A percentile compares a stretch with the other conserved stretches of the same genome.
phyloP scores from a whole-genome alignment of 2,329 filamentous ascomycete genomes.

The Fusarium phyllophilum region DNA sequence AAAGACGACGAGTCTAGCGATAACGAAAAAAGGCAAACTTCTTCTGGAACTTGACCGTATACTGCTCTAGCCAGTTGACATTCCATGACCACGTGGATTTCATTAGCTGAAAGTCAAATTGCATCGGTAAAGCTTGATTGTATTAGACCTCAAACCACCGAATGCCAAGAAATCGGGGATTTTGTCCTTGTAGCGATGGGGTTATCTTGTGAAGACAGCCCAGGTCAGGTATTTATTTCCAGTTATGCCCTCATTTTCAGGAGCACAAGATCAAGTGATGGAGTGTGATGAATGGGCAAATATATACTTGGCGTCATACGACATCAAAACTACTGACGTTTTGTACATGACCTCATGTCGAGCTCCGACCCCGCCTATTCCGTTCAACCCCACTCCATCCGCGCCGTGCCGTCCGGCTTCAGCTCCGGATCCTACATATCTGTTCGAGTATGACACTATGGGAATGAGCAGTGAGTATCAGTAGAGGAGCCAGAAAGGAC shows the following conservation, averaged over 20 bases:
- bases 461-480: background rate
- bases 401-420: slow-evolving; percentile 3
- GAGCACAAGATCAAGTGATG: background rate
- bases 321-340: background rate
- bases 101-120: background rate
- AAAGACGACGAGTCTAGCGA: background rate
- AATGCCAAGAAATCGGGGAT: background rate
- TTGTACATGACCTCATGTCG: slow-evolving; percentile 2
- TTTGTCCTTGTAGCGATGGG: background rate
- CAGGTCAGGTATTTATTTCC: background rate
- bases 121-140: background rate
- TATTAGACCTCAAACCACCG: background rate
- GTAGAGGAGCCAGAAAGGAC: background rate
- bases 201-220: background rate
- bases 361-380: background rate
- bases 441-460: background rate
- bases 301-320: background rate
- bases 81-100: background rate
- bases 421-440: background rate
- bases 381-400: background rate
- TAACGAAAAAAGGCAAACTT: background rate
- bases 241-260: background rate
- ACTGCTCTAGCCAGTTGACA: background rate
- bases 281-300: background rate
- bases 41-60: background rate